Evolutionary conservation across 1,139 yeast genomes (phyloP), one percentile per base, ranked within the genome.

Genomic region (Nematodospora anomalae): DNA sequence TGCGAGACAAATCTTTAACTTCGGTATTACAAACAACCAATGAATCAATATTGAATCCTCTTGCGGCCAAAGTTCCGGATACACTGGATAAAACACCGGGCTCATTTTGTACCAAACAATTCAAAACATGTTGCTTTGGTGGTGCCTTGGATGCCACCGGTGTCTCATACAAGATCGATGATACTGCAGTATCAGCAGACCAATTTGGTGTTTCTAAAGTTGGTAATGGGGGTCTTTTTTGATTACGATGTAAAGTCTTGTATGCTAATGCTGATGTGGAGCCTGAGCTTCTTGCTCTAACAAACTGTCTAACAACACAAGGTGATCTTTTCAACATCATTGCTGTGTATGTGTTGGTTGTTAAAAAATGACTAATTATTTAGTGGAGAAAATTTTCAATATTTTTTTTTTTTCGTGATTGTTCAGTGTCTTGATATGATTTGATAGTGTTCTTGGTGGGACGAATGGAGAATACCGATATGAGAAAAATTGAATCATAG

Each of bases 21-120:
- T 92, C 97, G 23, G 98, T 92, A 68, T 83, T 87, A 62, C 97
- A 90, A 33, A 92, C 98, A 42, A 92, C 97, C 51, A 92, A 76
- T 6, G 97, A 90, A 62, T 92, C 98, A 57, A 92, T 92, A 67
- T 92, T 92, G 78, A 92, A 92, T 9, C 98, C 98, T 60, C 98
- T 79, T 29, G 97, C 97, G 26, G 98, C 98, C 51, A 92, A 74
- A 35, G 96, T 90, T 40, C 97, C 96, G 4, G 97, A 85, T 33
- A 92, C 88, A 39, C 94, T 78, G 32, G 96, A 83, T 55, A 92
- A 73, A 35, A 92, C 98, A 71, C 98, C 98, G 4, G 98, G 98
- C 67, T 92, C 98, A 64, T 92, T 90, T 65, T 92, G 98, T 25
- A 92, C 98, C 60, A 92, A 75, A 68, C 98, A 92, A 74, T 92